Base-by-base conservation (phyloP, 306 rosid genomes). In the Casuarina cunninghamiana region DNA sequence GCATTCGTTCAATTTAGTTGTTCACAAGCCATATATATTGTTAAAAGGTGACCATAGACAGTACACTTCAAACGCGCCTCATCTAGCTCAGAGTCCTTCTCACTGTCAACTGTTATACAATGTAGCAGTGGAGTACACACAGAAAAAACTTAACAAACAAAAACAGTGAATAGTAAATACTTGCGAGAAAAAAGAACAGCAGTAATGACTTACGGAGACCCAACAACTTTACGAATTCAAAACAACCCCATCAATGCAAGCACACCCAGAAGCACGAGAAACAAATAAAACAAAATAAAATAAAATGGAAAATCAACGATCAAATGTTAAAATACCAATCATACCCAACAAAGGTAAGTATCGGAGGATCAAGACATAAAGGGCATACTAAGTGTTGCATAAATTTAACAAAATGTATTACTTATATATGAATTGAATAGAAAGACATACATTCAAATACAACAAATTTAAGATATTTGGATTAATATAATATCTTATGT, bases 311-410 rank as follows among this genome's bases (percentile, higher is more conserved):
- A 78, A 70, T 82, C 80, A 83, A 67, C 70, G 21, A 13, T 16
- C 9, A 13, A 84, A 53, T 54, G 61, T 71, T 17, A 45, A 84
- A 74, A 75, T 84, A 81, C 75, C 80, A 41, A n/a, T 39, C 83
- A 72, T 87, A 94, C 98, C 98, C 97, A 77, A 70, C 83, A 60
- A 86, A 69, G 83, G 83, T 72, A 79, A 13, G 92, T 96, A 91
- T 89, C 93, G 85, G 93, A 86, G 77, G 90, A 83, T 75, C 98
- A 26, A 26, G 32, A 26, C 32, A 26, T 26, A 1, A 1, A 26
- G 32, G 32, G 32, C 1, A 26, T 26, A 26, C 32, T 26, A 26
- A 26, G 32, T 26, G 32, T 26, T 26, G 32, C 32, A 26, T 26
- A 26, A 26, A 26, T 26, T 26, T 26, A 26, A 26, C 32, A 26